Conservation (phyloP, 2,329 filamentous ascomycete genomes). For the Cladosporium sp. region DNA sequence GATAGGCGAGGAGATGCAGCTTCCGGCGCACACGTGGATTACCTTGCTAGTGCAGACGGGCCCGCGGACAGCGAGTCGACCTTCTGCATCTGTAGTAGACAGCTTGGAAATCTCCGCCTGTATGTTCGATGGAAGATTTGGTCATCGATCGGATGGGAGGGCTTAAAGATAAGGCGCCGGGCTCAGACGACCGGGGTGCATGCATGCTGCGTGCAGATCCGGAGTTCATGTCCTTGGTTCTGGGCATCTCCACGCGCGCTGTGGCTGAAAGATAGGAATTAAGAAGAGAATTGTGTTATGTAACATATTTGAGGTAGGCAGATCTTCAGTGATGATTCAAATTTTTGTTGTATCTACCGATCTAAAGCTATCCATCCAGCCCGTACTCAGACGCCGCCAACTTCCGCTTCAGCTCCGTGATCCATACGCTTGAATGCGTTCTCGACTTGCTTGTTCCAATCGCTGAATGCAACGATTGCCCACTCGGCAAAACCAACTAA, state of each 20-base stretch:
- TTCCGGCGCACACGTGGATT: constrained; percentile 15
- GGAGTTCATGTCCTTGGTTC: not conserved
- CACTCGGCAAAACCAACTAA: constrained; percentile 78
- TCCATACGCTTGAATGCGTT: constrained; percentile 74
- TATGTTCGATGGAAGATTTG: not conserved
- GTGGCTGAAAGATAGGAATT: constrained; percentile 1
- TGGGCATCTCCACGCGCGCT: constrained; percentile 1
- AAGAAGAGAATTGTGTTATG: not conserved
- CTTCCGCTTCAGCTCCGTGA: constrained; percentile 43
- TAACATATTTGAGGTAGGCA: not conserved
- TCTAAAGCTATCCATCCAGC: not conserved
- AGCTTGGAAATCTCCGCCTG: not conserved
- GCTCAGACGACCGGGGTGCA: not conserved
- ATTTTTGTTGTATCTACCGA: not conserved
- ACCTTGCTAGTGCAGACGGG: not conserved
- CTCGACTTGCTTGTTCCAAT: constrained; percentile 74
- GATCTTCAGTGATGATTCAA: not conserved
- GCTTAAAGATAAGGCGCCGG: constrained; percentile 5
- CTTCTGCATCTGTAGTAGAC: not conserved
- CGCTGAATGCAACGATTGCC: constrained; percentile 73
- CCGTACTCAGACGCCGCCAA: not conserved
- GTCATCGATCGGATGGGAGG: not conserved
- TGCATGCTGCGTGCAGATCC: constrained; percentile 9
- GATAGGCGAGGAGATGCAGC: constrained; percentile 27
- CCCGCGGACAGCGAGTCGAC: constrained; percentile 2